Percentiles rank a stretch among this genome's conserved stretches.
These are phyloP conservation scores for Fusarium setosum DNA, from an alignment of 2,329 filamentous ascomycete species.

Conservation along the genomic window DNA sequence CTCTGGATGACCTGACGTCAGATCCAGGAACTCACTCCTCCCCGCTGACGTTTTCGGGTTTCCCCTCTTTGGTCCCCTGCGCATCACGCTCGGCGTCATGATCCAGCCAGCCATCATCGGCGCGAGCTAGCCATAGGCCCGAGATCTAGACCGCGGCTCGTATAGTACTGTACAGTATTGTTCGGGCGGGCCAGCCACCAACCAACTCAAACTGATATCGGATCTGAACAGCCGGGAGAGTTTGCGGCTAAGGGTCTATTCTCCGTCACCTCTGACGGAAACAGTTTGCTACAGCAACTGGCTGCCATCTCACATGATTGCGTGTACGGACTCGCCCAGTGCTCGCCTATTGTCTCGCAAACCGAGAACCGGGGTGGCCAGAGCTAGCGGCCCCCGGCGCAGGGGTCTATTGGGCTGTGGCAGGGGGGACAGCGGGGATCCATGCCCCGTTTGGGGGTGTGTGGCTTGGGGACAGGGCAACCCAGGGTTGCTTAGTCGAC, in stretches of 20 bases:
- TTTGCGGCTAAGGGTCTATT: background rate
- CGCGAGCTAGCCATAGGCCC: too few relatives aligned
- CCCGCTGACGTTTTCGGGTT: too few relatives aligned
- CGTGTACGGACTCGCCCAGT: background rate
- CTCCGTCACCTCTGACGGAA: background rate
- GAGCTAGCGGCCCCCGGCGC: background rate
- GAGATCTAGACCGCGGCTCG: too few relatives aligned
- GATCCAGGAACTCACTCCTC: background rate
- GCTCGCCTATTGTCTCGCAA: background rate
- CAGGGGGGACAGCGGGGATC: conserved; percentile 3
- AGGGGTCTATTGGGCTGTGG: conserved; percentile 6
- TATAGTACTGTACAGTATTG: too few relatives aligned
- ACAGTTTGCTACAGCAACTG: background rate
- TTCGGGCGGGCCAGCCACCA: too few relatives aligned
- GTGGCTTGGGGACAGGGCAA: conserved; percentile 19
- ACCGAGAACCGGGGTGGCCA: background rate
- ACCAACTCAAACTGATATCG: too few relatives aligned
- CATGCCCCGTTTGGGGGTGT: conserved; percentile 6
- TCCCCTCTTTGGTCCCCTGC: background rate
- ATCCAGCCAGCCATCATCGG: background rate
- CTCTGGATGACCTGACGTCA: conserved; percentile 22
- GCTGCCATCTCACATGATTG: background rate
- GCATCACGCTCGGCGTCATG: background rate
- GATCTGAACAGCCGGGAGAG: too few relatives aligned
- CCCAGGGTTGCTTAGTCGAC: conserved; percentile 28